Conservation (phyloP, 2,329 filamentous ascomycete genomes). For the Fusarium verticillioides region DNA sequence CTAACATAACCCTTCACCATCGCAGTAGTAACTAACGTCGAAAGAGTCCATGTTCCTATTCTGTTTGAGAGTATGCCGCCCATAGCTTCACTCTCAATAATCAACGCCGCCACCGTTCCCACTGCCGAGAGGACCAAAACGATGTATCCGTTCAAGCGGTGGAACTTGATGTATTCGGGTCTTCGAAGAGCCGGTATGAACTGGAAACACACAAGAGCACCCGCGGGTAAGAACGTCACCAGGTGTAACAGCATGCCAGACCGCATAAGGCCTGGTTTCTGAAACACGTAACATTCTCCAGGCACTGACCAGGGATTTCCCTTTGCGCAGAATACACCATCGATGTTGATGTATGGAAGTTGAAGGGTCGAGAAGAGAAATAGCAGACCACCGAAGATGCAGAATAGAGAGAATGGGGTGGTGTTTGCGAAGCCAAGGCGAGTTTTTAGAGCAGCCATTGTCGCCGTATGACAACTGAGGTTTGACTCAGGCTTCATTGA, state of each 20-base stretch:
- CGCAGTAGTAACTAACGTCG: neutral
- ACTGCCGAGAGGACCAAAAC: neutral
- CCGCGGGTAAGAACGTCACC: conserved; percentile 5
- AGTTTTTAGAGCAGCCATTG: neutral
- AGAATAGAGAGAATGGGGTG: neutral
- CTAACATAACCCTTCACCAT: neutral
- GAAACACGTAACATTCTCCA: conserved; percentile 13
- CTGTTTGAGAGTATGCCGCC: neutral
- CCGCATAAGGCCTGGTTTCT: conserved; percentile 5
- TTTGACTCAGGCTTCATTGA: neutral
- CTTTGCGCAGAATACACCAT: conserved; percentile 8
- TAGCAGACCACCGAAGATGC: neutral
- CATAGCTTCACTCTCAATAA: conserved; percentile 15
- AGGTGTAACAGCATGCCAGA: conserved; percentile 9
- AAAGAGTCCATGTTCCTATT: neutral
- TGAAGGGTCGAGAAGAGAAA: conserved; percentile 17
- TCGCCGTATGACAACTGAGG: neutral
- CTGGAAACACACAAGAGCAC: conserved; percentile 14
- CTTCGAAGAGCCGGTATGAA: conserved; percentile 9
- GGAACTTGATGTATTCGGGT: neutral
- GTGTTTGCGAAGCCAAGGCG: conserved; percentile 3
- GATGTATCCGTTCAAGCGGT: conserved; percentile 8
- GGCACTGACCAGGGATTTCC: neutral
- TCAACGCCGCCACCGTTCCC: neutral
- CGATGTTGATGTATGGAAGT: conserved; percentile 5